Evolutionary conservation across 495 filamentous ascomycete species (phyloP), one percentile per base, ranked within the genome.

Genomic region (Xylaria curta): DNA sequence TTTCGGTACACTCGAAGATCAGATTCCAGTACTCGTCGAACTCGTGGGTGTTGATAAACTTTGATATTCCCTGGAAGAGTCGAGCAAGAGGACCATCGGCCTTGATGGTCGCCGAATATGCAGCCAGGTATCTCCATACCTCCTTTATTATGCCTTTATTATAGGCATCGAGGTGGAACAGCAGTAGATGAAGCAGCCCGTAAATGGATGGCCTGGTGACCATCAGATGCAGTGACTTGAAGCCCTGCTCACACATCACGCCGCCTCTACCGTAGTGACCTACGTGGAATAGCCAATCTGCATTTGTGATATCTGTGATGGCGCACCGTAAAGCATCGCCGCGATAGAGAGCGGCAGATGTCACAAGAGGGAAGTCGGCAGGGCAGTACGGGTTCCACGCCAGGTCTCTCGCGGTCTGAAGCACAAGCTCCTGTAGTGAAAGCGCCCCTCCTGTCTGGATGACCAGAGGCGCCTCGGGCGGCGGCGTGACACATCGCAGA

Each of bases 401-500:
- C 42, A 79, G 64, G 56, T 79, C 77, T 40, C 75, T 73, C 12
- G 75, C 42, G 58, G 72, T 76, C 53, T 79, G 77, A 38, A 79
- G 69, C 54, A 79, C 51, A n/a, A 79, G 75, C 51, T 79, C 77
- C 56, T 77, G 77, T 9, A 79, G 21, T 13, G 77, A 79, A 4
- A 77, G 69, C 46, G 68, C 73, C 17, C 75, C 77, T 21, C 75
- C 75, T 21, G 77, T 31, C 17, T 77, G 68, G 31, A 77, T 60
- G 2, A 66, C 15, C 9, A 73, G 70, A 13, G 77, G 77, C 31
- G 72, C 70, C 58, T 76, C 74, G 26, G 78, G 79, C 5, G 80
- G 79, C 40, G 80, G 80, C 28, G 80, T 82, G 24, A 80, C 70
- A 53, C 77, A 79, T 17, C 80, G 80, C 12, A 82, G 68, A 68